Conservation (phyloP, 805 yeast genomes). For the Pichia phayaonensis region DNA sequence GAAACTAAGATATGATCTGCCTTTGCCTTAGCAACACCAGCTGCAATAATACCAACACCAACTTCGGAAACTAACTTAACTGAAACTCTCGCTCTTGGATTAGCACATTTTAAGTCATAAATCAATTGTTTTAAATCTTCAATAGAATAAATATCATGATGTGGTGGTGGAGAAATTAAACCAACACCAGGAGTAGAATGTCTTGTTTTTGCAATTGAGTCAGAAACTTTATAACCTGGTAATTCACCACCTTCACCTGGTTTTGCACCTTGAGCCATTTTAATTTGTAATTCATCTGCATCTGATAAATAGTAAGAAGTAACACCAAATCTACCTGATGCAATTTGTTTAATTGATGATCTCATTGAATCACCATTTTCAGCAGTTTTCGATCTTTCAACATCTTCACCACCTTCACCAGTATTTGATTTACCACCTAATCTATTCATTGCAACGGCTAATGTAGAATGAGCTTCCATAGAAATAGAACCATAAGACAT, state of each 20-base stretch:
- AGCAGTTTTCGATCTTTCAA: slow-evolving; percentile 73
- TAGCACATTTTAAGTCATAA: slow-evolving; percentile 92
- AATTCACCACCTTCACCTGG: slow-evolving; percentile 99
- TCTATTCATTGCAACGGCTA: slow-evolving; percentile 98
- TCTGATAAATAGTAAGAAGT: slow-evolving; percentile 90
- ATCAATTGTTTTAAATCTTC: slow-evolving; percentile 96
- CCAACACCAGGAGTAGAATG: slow-evolving; percentile 97
- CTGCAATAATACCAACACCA: slow-evolving; percentile 98
- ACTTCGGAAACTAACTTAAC: slow-evolving; percentile 96
- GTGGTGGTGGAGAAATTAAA: slow-evolving; percentile 96
- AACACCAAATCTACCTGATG: slow-evolving; percentile 97
- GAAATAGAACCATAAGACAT: slow-evolving; percentile 99
- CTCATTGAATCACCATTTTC: slow-evolving; percentile 96
- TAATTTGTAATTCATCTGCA: slow-evolving; percentile 95
- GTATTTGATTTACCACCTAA: slow-evolving; percentile 96
- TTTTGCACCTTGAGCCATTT: slow-evolving; percentile 99
- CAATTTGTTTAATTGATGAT: slow-evolving; percentile 97
- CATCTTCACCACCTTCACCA: slow-evolving; percentile 99
- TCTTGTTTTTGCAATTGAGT: slow-evolving; percentile 85
- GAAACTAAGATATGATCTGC: slow-evolving; percentile 94
- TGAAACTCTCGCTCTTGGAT: slow-evolving; percentile 95
- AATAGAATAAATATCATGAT: slow-evolving; percentile 95
- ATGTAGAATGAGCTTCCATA: slow-evolving; percentile 95
- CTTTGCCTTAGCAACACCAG: slow-evolving; percentile 98
- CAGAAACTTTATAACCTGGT: slow-evolving; percentile 89